Evolutionary conservation across 805 yeast genomes (phyloP).

Genomic region (Tetrapisispora phaffii): DNA sequence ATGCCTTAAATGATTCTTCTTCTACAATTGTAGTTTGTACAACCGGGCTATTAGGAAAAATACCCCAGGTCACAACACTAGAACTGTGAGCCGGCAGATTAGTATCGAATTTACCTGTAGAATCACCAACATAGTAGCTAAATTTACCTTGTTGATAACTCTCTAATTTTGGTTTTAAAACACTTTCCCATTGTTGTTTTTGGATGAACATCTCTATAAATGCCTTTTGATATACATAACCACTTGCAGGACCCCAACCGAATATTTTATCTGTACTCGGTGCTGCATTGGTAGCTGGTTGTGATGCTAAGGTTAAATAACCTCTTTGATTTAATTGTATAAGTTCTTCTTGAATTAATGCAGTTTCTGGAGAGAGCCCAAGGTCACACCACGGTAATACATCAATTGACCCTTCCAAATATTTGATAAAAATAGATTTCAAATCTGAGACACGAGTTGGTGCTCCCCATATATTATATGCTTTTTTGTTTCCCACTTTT

Average conservation of each 20-base stretch:
- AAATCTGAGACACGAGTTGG: slow-evolving; percentile 56
- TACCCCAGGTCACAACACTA: slow-evolving; percentile 96
- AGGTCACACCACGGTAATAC: slow-evolving; percentile 89
- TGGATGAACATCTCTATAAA: slow-evolving; percentile 86
- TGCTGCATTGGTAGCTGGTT: slow-evolving; percentile 83
- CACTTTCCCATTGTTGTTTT: slow-evolving; percentile 53
- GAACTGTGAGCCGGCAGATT: slow-evolving; percentile 45
- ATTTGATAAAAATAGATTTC: slow-evolving; percentile 55
- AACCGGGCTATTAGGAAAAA: slow-evolving; percentile 81
- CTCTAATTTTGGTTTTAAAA: slow-evolving; percentile 44
- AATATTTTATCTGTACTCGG: slow-evolving; percentile 74
- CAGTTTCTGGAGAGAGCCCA: slow-evolving; percentile 80
- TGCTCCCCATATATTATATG: slow-evolving; percentile 69
- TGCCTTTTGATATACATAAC: slow-evolving; percentile 84
- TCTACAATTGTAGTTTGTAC: slow-evolving; percentile 89
- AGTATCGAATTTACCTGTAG: slow-evolving; percentile 46
- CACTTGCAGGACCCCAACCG: slow-evolving; percentile 96
- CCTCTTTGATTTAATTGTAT: slow-evolving; percentile 66
- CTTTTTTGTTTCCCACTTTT: slow-evolving; percentile 60
- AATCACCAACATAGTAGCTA: slow-evolving; percentile 69
- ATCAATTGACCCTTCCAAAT: slow-evolving; percentile 63
- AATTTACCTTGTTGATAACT: slow-evolving; percentile 35
- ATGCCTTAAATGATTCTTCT: slow-evolving; percentile 84
- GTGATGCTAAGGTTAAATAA: slow-evolving; percentile 85
- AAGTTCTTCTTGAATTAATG: slow-evolving; percentile 83